Base-by-base conservation (phyloP, 108 stramenopile genomes). In the Fistulifera pelliculosa region DNA sequence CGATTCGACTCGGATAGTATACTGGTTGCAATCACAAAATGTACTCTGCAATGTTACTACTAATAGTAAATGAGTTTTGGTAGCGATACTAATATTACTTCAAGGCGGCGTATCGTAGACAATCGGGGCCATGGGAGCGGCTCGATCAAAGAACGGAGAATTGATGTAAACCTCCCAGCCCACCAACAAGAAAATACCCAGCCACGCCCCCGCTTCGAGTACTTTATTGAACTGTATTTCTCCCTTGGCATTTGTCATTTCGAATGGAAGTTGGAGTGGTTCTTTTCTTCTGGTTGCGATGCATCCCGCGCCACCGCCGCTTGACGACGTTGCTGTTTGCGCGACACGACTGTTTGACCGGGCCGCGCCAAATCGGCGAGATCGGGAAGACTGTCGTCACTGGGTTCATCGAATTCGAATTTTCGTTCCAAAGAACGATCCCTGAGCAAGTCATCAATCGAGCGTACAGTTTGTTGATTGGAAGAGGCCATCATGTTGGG, bases 91-190 rank as follows among this genome's bases (percentile, higher is more conserved):
- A n/a, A n/a, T n/a, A n/a, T n/a, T n/a, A n/a, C n/a, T n/a, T n/a
- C n/a, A n/a, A n/a, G 31, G 31, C 31, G 31, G 31, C 8, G 31
- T 35, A 35, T 57, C 41, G 43, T 57, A 92, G 11, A 92, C 80
- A 41, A 87, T 67, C 4, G 91, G 91, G 51, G 78, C 80, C 74
- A 89, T 56, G 6, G 85, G 81, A 17, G 81, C 81, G 1, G 85
- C 82, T 39, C 91, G 65, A 0, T 89, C 85, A 61, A 93, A 93
- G 52, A 93, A 74, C 6, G 91, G 91, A 47, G 82, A 80, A 58
- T 93, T 93, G 38, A 93, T 74, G 59, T 89, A 93, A 52, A 89
- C 17, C 67, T 93, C 91, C 91, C 91, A 93, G 19, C 60, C 54
- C 8, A 93, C 76, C 55, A 93, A 56, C 10, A 81, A 21, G 22